These are phyloP conservation scores for Lactarius deliciosus DNA, from an alignment of 768 basidiomycete genomes.

Conservation along the genomic window DNA sequence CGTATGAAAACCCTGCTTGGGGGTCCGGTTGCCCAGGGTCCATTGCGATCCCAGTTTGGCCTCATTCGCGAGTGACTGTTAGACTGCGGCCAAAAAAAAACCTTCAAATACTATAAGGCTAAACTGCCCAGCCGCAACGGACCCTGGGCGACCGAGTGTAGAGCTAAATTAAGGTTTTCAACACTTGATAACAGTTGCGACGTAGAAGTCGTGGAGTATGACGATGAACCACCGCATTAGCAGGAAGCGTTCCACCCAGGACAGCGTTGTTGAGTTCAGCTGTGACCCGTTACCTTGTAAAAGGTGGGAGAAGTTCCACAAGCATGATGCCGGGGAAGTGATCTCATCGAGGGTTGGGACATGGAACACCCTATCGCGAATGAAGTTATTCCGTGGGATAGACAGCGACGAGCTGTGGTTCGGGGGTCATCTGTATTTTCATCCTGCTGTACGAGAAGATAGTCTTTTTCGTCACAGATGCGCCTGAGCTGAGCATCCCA, in stretches of 20 bases:
- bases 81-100: too few relatives aligned
- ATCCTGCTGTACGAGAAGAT: background rate
- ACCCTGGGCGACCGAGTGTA: too few relatives aligned
- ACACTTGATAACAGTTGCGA: background rate
- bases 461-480: background rate
- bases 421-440: background rate
- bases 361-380: background rate
- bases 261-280: background rate
- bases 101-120: too few relatives aligned
- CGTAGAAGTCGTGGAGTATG: background rate
- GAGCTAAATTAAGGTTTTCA: background rate
- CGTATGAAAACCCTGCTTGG: too few relatives aligned
- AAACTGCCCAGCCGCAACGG: too few relatives aligned
- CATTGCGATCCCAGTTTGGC: too few relatives aligned
- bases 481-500: background rate
- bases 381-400: background rate
- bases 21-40: too few relatives aligned
- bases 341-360: background rate
- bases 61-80: too few relatives aligned
- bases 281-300: background rate
- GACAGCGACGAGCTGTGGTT: background rate
- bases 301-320: background rate
- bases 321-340: background rate
- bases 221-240: background rate
- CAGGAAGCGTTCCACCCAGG: background rate